phyloP scores from a whole-genome alignment of 2,329 filamentous ascomycete genomes.

The Penicillium sp. region DNA sequence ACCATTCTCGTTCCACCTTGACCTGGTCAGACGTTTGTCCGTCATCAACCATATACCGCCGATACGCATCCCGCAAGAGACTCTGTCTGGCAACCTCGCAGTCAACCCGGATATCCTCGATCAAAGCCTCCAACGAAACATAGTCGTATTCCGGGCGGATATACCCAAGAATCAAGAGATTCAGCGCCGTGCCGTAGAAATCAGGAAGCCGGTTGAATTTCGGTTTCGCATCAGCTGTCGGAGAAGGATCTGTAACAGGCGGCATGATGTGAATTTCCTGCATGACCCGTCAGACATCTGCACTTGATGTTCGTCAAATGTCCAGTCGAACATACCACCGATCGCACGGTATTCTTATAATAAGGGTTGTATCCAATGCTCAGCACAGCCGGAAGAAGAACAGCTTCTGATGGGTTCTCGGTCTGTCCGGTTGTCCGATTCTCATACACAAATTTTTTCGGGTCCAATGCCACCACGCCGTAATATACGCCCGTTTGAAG shows the following conservation, averaged over 20 bases:
- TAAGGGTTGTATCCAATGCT: slow-evolving; percentile 96
- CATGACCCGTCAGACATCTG: not conserved
- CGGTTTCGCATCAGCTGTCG: slow-evolving; percentile 28
- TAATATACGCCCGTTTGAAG: slow-evolving; percentile 84
- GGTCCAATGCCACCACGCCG: slow-evolving; percentile 73
- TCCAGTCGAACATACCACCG: slow-evolving; percentile 50
- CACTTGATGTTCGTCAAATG: no score
- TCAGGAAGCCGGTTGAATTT: slow-evolving; percentile 51
- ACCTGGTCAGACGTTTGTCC: slow-evolving; percentile 26
- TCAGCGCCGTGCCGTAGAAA: slow-evolving; percentile 79
- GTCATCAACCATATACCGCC: slow-evolving; percentile 36
- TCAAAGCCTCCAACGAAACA: slow-evolving; percentile 69
- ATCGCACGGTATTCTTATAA: slow-evolving; percentile 84
- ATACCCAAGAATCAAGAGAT: slow-evolving; percentile 75
- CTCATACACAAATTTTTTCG: slow-evolving; percentile 27
- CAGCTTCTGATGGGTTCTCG: slow-evolving; percentile 16
- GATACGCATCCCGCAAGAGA: slow-evolving; percentile 60
- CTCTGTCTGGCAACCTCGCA: slow-evolving; percentile 74
- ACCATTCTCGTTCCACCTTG: slow-evolving; percentile 31
- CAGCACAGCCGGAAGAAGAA: slow-evolving; percentile 80
- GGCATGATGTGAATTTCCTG: slow-evolving; percentile 82
- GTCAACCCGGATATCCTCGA: slow-evolving; percentile 83
- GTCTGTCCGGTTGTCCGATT: slow-evolving; percentile 10
- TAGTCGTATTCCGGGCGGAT: slow-evolving; percentile 90
- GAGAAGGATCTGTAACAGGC: slow-evolving; percentile 50